Conservation (phyloP, 805 yeast species). For the Kuraishia hungarica region DNA sequence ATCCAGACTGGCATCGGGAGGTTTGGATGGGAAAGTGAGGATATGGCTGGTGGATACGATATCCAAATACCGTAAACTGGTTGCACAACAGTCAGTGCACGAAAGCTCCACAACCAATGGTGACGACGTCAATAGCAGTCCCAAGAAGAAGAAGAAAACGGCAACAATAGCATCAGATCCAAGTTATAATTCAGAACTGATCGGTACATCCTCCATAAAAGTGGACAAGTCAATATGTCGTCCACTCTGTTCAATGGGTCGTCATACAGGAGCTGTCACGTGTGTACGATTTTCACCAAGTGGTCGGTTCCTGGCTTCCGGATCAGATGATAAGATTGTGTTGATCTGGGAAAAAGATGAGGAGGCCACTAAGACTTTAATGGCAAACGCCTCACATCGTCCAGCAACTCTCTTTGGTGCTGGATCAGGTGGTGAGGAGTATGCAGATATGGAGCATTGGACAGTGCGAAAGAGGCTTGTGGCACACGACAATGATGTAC, state of each 20-base stretch:
- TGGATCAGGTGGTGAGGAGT: conserved; percentile 51
- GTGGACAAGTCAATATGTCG: conserved; percentile 26
- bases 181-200: conserved; percentile 1
- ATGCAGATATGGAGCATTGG: conserved; percentile 84
- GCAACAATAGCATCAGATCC: conserved; percentile 3
- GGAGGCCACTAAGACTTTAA: conserved; percentile 36
- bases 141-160: not conserved
- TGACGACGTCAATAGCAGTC: not conserved
- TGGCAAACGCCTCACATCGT: conserved; percentile 4
- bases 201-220: conserved; percentile 4
- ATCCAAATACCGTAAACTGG: conserved; percentile 25
- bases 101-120: not conserved
- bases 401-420: not conserved
- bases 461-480: conserved; percentile 84
- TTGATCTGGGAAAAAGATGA: conserved; percentile 92
- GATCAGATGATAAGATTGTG: conserved; percentile 89
- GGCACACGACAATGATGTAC: conserved; percentile 97
- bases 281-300: conserved; percentile 88
- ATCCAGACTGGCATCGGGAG: conserved; percentile 83
- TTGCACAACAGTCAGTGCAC: conserved; percentile 1
- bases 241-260: conserved; percentile 83
- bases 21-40: conserved; percentile 84
- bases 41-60: conserved; percentile 73
- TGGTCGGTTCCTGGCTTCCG: conserved; percentile 86
- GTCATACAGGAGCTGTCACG: conserved; percentile 96